phyloP scores from a whole-genome alignment of 257 asterid genomes.

The Solanum phureja region DNA sequence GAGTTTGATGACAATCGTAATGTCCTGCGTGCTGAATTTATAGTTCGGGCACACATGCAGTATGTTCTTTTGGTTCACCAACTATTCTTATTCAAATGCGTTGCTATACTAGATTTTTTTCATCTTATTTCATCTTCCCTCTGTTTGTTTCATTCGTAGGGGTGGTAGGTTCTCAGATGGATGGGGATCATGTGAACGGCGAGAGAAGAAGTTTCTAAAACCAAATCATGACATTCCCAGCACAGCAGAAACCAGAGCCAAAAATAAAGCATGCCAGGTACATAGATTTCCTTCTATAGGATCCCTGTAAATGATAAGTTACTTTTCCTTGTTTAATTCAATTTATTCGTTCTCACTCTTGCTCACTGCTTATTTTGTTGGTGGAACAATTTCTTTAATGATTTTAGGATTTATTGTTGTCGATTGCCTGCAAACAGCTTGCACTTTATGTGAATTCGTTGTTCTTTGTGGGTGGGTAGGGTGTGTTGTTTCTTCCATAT shows the following conservation, averaged over 20 bases:
- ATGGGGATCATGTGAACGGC: slow-evolving; percentile 95
- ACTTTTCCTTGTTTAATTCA: not conserved
- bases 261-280: slow-evolving; percentile 96
- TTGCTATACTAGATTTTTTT: not conserved
- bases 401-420: not conserved
- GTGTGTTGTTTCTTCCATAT: not conserved
- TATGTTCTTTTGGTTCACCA: slow-evolving; percentile 24
- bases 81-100: not conserved
- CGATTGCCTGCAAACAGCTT: not conserved
- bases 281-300: not conserved
- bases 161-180: slow-evolving; percentile 97
- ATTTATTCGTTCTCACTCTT: not conserved
- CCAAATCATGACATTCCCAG: slow-evolving; percentile 97
- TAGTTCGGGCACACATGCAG: slow-evolving; percentile 91
- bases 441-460: not conserved
- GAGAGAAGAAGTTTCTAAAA: slow-evolving; percentile 79
- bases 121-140: not conserved
- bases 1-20: slow-evolving; percentile 82
- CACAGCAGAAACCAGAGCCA: slow-evolving; percentile 99
- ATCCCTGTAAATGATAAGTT: not conserved
- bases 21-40: slow-evolving; percentile 89
- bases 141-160: slow-evolving; percentile 23
- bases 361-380: not conserved
- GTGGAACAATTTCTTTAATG: not conserved
- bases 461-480: not conserved